phyloP scores from a whole-genome alignment of 345 rosid species.

The Gossypium rotundifolium region DNA sequence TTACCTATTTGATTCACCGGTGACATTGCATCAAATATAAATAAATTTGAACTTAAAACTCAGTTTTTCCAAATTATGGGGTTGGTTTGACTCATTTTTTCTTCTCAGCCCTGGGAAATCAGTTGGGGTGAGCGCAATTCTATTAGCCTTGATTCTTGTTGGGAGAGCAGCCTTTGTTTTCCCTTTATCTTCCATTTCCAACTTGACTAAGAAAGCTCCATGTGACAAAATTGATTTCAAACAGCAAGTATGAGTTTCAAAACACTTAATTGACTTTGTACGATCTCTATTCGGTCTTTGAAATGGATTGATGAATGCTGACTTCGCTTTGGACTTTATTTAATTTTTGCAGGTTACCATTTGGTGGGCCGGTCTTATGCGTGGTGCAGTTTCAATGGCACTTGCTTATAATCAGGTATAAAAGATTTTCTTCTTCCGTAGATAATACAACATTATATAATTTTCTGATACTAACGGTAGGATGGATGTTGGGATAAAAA shows the following conservation, averaged over 20 bases:
- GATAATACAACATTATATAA: neutral
- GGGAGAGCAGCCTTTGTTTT: conserved; percentile 93
- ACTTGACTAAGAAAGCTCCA: conserved; percentile 62
- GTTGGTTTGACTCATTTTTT: conserved; percentile 9
- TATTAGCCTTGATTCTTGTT: conserved; percentile 64
- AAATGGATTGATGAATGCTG: neutral
- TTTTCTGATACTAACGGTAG: neutral
- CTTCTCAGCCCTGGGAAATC: conserved; percentile 72
- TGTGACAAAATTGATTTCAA: conserved; percentile 46
- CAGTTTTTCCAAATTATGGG: neutral
- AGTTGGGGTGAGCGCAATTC: conserved; percentile 63
- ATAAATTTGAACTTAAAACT: neutral
- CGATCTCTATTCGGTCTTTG: neutral
- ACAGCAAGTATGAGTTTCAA: conserved; percentile 54
- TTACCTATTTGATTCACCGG: no score
- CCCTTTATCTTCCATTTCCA: conserved; percentile 77
- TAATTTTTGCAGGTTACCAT: conserved; percentile 50
- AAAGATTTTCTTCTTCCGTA: conserved; percentile 2
- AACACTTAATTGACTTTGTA: neutral
- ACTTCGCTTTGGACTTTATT: neutral
- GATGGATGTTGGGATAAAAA: neutral
- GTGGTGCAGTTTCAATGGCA: conserved; percentile 95
- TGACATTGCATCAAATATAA: no score
- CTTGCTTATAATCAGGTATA: conserved; percentile 92
- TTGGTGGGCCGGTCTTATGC: conserved; percentile 99